Evolutionary conservation across 805 yeast genomes (phyloP), one percentile per base, ranked within the genome.

Genomic region (Metschnikowia reukaufii): DNA sequence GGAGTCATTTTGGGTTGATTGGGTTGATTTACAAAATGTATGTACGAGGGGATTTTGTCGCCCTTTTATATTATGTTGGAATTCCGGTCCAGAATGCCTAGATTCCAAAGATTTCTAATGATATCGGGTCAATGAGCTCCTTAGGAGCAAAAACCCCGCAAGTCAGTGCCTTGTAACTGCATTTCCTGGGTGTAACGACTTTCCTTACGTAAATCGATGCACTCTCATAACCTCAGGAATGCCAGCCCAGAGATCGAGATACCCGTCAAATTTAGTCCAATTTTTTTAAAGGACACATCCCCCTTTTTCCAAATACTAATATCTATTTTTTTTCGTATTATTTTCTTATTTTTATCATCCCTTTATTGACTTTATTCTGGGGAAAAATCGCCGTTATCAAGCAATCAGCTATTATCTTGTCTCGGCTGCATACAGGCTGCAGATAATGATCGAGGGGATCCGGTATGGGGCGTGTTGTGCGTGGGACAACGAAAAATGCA

Each of bases 131-230:
- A 15, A 9, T 25, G 39, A 9, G 12, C 9, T 19, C 44, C 44
- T 34, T 36, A 21, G 39, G 17, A 6, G 5, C 10, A 9, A 40
- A 48, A 42, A 44, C 23, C n/a, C 42, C 51, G 49, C 48, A 44
- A 21, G 5, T 30, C 10, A 17, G 7, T 8, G 21, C 44, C 51
- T 37, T 41, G 51, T 48, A 41, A 45, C 33, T 31, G 51, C 51
- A 48, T 45, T 23, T 20, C 40, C 47, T 39, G 41, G 38, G 41
- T 41, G 48, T 45, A 50, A n/a, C n/a, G n/a, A 37, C 6, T 19
- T 13, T 15, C 29, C 15, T 29, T 30, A 13, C 15, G 13, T 13
- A 33, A 21, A 3, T 7, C 41, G 21, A 36, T 23, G 44, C 44
- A 23, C 31, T 23, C 44, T 18, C 30, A 20, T 16, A 19, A 13